Evolutionary conservation across 805 yeast genomes (phyloP).

Genomic region (Schizosaccharomyces japonicus): DNA sequence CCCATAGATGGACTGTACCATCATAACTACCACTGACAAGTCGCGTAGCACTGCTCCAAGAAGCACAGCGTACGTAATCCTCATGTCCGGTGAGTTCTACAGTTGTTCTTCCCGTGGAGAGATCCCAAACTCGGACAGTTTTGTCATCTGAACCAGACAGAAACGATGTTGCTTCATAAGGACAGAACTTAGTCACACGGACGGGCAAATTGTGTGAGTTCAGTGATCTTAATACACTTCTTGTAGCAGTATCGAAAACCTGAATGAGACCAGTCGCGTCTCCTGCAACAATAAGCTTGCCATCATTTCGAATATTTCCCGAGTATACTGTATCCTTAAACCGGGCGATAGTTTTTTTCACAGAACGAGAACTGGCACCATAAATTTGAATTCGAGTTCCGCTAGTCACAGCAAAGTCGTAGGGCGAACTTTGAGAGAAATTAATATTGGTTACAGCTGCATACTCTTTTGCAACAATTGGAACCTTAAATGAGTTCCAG

Average conservation of each 20-base stretch:
- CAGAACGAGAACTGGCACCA: constrained; percentile 84
- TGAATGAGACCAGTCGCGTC: constrained; percentile 89
- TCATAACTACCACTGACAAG: constrained; percentile 90
- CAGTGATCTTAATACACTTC: constrained; percentile 55
- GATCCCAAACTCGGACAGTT: constrained; percentile 67
- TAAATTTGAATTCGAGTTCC: constrained; percentile 80
- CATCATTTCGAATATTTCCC: constrained; percentile 80
- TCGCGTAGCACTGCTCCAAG: constrained; percentile 52
- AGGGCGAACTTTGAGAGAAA: constrained; percentile 67
- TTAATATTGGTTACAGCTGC: constrained; percentile 71
- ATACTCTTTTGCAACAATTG: constrained; percentile 80
- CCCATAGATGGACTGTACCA: constrained; percentile 62
- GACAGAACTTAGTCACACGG: constrained; percentile 82
- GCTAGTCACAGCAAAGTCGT: constrained; percentile 82
- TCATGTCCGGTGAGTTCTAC: constrained; percentile 47
- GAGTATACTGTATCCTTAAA: constrained; percentile 81
- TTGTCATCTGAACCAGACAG: constrained; percentile 84
- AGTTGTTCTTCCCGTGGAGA: constrained; percentile 58
- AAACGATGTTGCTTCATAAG: constrained; percentile 44
- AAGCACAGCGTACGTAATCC: constrained; percentile 69
- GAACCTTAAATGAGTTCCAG: constrained; percentile 66
- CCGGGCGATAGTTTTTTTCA: constrained; percentile 57
- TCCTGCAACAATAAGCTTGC: constrained; percentile 75
- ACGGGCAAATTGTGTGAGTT: constrained; percentile 72
- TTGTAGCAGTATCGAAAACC: constrained; percentile 58